A percentile compares a stretch with the other conserved stretches of the same genome.
Evolutionary conservation across 768 basidiomycete species (phyloP).

Genomic region (Brasilioporus rufonigricans): DNA sequence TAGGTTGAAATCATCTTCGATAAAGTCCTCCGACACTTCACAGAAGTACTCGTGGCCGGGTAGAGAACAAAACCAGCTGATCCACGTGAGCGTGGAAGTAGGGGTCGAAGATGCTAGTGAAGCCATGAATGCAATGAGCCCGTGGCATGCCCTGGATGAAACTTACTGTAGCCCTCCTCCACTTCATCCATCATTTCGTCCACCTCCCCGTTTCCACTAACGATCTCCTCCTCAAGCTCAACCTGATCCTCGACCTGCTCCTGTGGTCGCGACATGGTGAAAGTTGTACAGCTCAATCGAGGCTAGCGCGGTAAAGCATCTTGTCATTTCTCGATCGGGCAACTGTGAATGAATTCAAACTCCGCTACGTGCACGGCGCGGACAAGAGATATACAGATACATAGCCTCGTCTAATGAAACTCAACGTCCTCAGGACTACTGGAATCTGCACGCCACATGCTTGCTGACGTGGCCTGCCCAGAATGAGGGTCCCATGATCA

Average conservation of each 20-base stretch:
- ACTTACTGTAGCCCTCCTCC: conserved; percentile 77
- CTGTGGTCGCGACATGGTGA: conserved; percentile 38
- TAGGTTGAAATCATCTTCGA: conserved; percentile 98
- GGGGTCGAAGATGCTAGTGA: conserved; percentile 79
- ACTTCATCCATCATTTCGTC: conserved; percentile 79
- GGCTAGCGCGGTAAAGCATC: conserved; percentile 19
- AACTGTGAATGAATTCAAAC: conserved; percentile 25
- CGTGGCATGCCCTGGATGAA: conserved; percentile 9
- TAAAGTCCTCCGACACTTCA: conserved; percentile 98
- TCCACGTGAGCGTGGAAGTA: conserved; percentile 92
- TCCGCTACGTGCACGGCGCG: conserved; percentile 21
- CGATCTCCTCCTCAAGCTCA: conserved; percentile 56
- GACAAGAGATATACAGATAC: too few species aligned
- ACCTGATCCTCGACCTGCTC: conserved; percentile 47
- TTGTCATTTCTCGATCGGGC: conserved; percentile 26
- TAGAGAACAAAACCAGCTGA: conserved; percentile 93
- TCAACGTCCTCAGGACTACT: conserved; percentile 4
- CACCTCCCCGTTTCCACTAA: conserved; percentile 57
- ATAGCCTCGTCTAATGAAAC: neutral
- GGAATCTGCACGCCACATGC: conserved; percentile 49
- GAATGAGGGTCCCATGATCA: conserved; percentile 69
- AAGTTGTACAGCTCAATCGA: conserved; percentile 23
- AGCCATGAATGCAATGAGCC: conserved; percentile 17
- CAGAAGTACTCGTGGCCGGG: conserved; percentile 98
- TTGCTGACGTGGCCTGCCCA: conserved; percentile 48